Percentiles rank a stretch among this genome's conserved stretches.
Evolutionary conservation across 1,284 basidiomycete species (phyloP).

Genomic region (Fomitopsis palustris): DNA sequence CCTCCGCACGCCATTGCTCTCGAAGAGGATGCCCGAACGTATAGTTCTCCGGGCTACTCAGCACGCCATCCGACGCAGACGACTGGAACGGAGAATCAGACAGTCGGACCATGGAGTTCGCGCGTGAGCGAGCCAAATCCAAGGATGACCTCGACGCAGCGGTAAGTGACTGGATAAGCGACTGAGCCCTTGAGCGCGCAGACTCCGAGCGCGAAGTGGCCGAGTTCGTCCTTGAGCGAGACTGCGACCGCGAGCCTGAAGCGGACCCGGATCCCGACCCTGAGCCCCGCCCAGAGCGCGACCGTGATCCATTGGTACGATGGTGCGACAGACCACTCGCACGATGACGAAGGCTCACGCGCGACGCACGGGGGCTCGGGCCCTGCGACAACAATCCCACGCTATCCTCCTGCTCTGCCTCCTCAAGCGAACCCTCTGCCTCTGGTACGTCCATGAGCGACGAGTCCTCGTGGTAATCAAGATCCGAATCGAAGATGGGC

Average conservation of each 20-base stretch:
- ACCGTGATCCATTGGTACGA: slow-evolving; percentile 28
- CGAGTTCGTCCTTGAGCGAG: slow-evolving; percentile 48
- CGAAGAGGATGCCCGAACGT: slow-evolving; percentile 61
- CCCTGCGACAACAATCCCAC: slow-evolving; percentile 56
- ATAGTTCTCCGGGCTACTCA: slow-evolving; percentile 59
- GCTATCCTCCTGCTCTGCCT: slow-evolving; percentile 65
- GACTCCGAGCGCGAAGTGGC: slow-evolving; percentile 37
- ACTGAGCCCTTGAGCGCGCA: slow-evolving; percentile 56
- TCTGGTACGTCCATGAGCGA: slow-evolving; percentile 48
- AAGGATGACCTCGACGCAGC: slow-evolving; percentile 59
- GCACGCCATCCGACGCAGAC: slow-evolving; percentile 41
- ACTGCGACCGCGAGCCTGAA: slow-evolving; percentile 28
- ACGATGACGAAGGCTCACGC: slow-evolving; percentile 43
- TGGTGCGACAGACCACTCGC: slow-evolving; percentile 32
- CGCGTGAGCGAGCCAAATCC: slow-evolving; percentile 46
- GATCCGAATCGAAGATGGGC: slow-evolving; percentile 35
- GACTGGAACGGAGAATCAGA: slow-evolving; percentile 36
- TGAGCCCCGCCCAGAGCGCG: slow-evolving; percentile 19
- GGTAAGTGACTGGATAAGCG: slow-evolving; percentile 59
- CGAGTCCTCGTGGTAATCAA: slow-evolving; percentile 34
- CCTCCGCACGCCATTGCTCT: slow-evolving; percentile 23
- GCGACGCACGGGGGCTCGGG: slow-evolving; percentile 55
- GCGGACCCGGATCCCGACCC: slow-evolving; percentile 6
- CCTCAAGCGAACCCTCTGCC: slow-evolving; percentile 51
- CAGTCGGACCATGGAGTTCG: slow-evolving; percentile 58